Evolutionary conservation across 1,139 yeast genomes (phyloP).

Genomic region (Protomyces macrosporus): DNA sequence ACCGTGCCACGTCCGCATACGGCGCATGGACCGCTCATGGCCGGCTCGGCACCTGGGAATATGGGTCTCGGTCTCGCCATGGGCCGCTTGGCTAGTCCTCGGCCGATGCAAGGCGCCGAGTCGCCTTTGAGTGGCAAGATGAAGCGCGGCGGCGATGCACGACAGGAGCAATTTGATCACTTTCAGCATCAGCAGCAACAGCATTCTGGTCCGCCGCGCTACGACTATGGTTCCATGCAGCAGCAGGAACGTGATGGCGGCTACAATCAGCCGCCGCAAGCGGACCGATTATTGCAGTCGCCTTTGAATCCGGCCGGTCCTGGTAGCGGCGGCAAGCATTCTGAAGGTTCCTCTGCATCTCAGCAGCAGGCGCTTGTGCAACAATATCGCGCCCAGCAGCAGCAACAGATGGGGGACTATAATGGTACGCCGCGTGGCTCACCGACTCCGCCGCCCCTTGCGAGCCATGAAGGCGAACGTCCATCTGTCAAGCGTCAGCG

Average conservation of each 20-base stretch:
- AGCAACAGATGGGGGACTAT: background rate
- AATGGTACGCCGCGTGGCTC: background rate
- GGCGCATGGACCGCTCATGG: background rate
- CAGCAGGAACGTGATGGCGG: background rate
- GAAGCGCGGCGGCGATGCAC: conserved; percentile 16
- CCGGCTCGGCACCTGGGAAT: background rate
- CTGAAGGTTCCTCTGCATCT: background rate
- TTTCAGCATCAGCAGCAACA: background rate
- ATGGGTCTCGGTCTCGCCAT: background rate
- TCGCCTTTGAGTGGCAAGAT: conserved; percentile 20
- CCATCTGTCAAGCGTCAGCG: background rate
- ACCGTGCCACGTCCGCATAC: background rate
- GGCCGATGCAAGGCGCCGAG: background rate
- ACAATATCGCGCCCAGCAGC: background rate
- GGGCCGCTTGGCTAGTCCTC: background rate
- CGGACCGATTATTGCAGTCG: background rate
- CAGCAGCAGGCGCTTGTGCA: background rate
- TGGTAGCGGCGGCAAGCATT: background rate
- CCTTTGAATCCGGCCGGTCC: background rate
- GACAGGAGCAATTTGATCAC: background rate
- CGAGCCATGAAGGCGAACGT: background rate
- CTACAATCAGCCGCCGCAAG: background rate
- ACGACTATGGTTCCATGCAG: background rate
- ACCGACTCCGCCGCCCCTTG: background rate
- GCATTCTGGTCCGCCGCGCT: background rate